phyloP scores from a whole-genome alignment of 2,329 filamentous ascomycete genomes.

The Aspergillus udagawae region DNA sequence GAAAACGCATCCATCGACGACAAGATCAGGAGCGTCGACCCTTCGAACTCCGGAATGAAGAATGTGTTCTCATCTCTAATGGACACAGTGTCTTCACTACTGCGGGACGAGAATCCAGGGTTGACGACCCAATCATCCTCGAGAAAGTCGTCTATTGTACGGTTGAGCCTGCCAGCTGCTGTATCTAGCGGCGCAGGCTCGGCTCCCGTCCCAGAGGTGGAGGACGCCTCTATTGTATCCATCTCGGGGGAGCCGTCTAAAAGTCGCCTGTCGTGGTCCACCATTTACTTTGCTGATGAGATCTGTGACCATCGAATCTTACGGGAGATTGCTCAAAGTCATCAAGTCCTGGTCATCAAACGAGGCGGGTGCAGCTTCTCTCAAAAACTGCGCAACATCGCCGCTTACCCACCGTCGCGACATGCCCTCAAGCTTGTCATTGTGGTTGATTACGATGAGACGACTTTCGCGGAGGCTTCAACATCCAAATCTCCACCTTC shows the following conservation, averaged over 20 bases:
- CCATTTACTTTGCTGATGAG: slow-evolving; percentile 66
- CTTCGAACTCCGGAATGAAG: slow-evolving; percentile 34
- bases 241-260: slow-evolving; percentile 37
- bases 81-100: slow-evolving; percentile 48
- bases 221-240: slow-evolving; percentile 46
- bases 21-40: slow-evolving; percentile 22
- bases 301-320: slow-evolving; percentile 60
- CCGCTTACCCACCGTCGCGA: slow-evolving; percentile 62
- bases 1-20: slow-evolving; percentile 20
- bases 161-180: slow-evolving; percentile 45
- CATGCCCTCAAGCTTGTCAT: slow-evolving; percentile 73
- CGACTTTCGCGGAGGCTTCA: slow-evolving; percentile 16
- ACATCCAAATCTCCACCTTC: slow-evolving; percentile 26
- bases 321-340: slow-evolving; percentile 45
- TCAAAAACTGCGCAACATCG: slow-evolving; percentile 80
- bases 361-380: slow-evolving; percentile 83
- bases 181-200: slow-evolving; percentile 53
- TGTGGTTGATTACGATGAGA: slow-evolving; percentile 62
- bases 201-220: slow-evolving; percentile 64
- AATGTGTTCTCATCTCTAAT: slow-evolving; percentile 46
- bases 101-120: slow-evolving; percentile 41
- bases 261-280: slow-evolving; percentile 61
- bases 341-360: slow-evolving; percentile 77
- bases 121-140: slow-evolving; percentile 27
- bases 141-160: slow-evolving; percentile 28